Conservation (phyloP, 371 early-diverging fungal genomes). For the Mycotypha africana region DNA sequence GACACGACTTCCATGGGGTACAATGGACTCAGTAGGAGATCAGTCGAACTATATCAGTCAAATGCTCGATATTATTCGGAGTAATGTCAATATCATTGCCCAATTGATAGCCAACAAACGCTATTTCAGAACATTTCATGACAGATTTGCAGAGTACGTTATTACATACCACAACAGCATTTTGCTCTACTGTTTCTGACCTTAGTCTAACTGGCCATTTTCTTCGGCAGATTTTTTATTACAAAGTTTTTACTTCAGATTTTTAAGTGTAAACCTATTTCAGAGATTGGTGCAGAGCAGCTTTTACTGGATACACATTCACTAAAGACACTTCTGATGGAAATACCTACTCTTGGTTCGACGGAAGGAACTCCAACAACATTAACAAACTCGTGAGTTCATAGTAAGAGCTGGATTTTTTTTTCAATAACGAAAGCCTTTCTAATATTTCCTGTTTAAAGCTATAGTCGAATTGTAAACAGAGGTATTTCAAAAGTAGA, state of each 20-base stretch:
- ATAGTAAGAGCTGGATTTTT: background rate
- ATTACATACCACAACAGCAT: background rate
- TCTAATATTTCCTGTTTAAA: constrained; percentile 10
- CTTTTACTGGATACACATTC: constrained; percentile 91
- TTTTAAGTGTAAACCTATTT: constrained; percentile 71
- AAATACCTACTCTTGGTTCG: constrained; percentile 60
- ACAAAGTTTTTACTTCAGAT: constrained; percentile 57
- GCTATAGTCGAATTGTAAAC: constrained; percentile 77
- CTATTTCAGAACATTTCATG: constrained; percentile 82
- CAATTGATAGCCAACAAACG: constrained; percentile 61
- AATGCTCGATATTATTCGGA: constrained; percentile 50
- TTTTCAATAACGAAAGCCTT: background rate
- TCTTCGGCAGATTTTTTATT: constrained; percentile 52
- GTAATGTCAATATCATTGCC: constrained; percentile 49
- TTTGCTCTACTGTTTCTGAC: constrained; percentile 1
- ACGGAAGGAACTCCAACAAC: constrained; percentile 37
- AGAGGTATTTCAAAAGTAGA: constrained; percentile 78
- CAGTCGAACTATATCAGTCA: constrained; percentile 82
- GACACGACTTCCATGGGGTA: constrained; percentile 74
- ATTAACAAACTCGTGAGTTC: constrained; percentile 56
- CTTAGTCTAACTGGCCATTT: no score
- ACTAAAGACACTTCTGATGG: constrained; percentile 70
- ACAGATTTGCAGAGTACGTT: constrained; percentile 86
- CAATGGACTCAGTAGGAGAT: constrained; percentile 84
- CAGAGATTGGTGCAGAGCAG: constrained; percentile 87